Percentiles rank a stretch among this genome's conserved stretches.
Conservation (phyloP, 2,329 filamentous ascomycete genomes). For the Talaromyces pinophilus region DNA sequence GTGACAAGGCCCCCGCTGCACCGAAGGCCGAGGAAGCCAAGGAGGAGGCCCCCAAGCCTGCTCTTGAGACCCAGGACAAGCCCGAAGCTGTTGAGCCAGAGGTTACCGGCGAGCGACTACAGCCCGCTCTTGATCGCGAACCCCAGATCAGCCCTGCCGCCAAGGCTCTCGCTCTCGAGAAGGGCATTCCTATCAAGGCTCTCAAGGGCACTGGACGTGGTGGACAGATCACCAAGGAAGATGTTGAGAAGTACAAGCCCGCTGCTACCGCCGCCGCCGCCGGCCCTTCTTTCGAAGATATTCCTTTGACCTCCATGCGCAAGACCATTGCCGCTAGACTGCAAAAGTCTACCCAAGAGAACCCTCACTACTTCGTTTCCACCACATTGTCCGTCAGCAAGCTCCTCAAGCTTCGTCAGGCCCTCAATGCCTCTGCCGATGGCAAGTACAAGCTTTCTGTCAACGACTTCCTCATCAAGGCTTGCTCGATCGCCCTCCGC, state of each 20-base stretch:
- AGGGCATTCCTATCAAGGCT: conserved; percentile 71
- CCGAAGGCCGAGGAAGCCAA: conserved; percentile 63
- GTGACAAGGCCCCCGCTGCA: conserved; percentile 67
- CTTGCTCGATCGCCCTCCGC: conserved; percentile 79
- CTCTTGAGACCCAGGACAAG: conserved; percentile 47
- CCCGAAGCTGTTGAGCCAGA: conserved; percentile 66
- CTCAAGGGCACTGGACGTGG: conserved; percentile 85
- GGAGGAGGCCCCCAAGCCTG: conserved; percentile 45
- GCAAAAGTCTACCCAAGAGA: conserved; percentile 83
- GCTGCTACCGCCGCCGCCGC: conserved; percentile 53
- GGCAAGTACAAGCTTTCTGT: conserved; percentile 99
- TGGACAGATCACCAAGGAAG: conserved; percentile 86
- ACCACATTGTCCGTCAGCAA: conserved; percentile 88
- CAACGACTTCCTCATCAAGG: conserved; percentile 99
- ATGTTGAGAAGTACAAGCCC: conserved; percentile 83
- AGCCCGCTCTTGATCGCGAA: conserved; percentile 81
- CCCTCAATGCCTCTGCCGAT: conserved; percentile 82
- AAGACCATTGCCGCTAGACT: conserved; percentile 95
- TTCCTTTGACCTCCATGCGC: conserved; percentile 86
- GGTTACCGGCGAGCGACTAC: conserved; percentile 72
- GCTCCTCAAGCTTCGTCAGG: conserved; percentile 92
- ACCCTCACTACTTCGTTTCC: conserved; percentile 98
- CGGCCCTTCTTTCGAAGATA: conserved; percentile 75
- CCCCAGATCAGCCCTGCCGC: conserved; percentile 71
- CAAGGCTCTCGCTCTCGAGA: conserved; percentile 81